phyloP scores from a whole-genome alignment of 2,329 filamentous ascomycete species.

The Sporothrix protearum region DNA sequence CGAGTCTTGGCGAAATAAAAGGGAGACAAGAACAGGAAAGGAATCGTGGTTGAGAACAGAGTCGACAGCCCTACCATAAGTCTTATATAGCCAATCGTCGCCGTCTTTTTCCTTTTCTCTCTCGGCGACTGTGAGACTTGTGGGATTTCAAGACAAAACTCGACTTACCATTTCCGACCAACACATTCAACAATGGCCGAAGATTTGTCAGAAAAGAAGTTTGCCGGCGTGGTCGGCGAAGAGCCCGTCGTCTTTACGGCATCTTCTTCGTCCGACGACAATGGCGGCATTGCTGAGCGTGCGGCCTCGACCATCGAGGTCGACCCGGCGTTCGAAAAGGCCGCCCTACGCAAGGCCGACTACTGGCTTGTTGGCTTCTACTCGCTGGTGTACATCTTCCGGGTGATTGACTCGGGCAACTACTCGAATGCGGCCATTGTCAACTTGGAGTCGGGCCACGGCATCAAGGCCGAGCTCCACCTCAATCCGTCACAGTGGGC shows the following conservation, averaged over 20 bases:
- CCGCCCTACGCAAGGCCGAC: conserved; percentile 37
- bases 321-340: conserved; percentile 32
- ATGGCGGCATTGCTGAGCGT: not conserved
- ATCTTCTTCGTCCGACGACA: not conserved
- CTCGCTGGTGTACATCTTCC: conserved; percentile 40
- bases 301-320: not conserved
- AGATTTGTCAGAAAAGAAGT: not conserved
- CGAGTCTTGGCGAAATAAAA: not conserved
- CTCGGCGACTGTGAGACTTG: too few relatives aligned
- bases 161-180: not conserved
- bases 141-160: too few relatives aligned
- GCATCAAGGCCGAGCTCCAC: conserved; percentile 40
- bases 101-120: too few relatives aligned
- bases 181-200: not conserved
- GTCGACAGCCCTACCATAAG: not conserved
- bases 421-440: conserved; percentile 42
- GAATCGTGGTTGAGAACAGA: not conserved
- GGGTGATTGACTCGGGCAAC: conserved; percentile 40
- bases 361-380: conserved; percentile 36
- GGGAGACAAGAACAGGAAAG: not conserved
- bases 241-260: not conserved
- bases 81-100: conserved; percentile 3
- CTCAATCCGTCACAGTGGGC: conserved; percentile 37
- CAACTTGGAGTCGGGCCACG: conserved; percentile 40
- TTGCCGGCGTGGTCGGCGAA: not conserved